Percentiles rank a stretch among this genome's conserved stretches.
Evolutionary conservation across 768 basidiomycete species (phyloP).

Genomic region (Russula vinacea): DNA sequence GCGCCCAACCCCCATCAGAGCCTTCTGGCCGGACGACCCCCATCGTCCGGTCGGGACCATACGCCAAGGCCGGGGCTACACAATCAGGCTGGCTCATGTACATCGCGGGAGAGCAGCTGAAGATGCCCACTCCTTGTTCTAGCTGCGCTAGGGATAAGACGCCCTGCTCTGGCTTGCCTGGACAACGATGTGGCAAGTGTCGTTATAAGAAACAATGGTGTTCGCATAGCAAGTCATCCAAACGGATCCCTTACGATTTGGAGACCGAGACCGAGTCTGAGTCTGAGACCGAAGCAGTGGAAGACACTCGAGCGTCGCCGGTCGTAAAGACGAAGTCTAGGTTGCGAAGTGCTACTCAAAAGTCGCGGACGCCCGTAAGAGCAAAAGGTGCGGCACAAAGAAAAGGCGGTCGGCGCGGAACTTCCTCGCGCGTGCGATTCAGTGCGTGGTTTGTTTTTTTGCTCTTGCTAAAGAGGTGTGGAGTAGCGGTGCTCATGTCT

Average conservation of each 20-base stretch:
- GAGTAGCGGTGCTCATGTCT: not conserved
- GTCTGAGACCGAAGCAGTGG: not conserved
- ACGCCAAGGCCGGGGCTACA: conserved; percentile 19
- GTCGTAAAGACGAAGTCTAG: not conserved
- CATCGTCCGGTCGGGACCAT: conserved; percentile 9
- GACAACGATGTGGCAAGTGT: conserved; percentile 24
- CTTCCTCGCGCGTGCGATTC: not conserved
- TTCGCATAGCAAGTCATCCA: not conserved
- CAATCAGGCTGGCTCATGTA: conserved; percentile 23
- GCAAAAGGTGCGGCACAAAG: not conserved
- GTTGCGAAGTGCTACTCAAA: not conserved
- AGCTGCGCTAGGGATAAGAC: conserved; percentile 5
- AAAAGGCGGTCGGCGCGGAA: not conserved
- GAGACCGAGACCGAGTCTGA: not conserved
- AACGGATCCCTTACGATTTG: no score
- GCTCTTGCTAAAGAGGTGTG: not conserved
- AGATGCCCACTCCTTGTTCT: conserved; percentile 15
- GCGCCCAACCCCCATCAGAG: not conserved
- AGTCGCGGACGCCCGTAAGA: not conserved
- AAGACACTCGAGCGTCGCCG: not conserved
- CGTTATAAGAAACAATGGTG: conserved; percentile 19
- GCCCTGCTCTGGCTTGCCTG: conserved; percentile 19
- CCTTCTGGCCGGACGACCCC: not conserved
- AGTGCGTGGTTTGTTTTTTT: conserved; percentile 1
- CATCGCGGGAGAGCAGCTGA: conserved; percentile 8